Evolutionary conservation across 495 filamentous ascomycete genomes (phyloP), one percentile per base, ranked within the genome.

Genomic region (Sphaerosporella brunnea): DNA sequence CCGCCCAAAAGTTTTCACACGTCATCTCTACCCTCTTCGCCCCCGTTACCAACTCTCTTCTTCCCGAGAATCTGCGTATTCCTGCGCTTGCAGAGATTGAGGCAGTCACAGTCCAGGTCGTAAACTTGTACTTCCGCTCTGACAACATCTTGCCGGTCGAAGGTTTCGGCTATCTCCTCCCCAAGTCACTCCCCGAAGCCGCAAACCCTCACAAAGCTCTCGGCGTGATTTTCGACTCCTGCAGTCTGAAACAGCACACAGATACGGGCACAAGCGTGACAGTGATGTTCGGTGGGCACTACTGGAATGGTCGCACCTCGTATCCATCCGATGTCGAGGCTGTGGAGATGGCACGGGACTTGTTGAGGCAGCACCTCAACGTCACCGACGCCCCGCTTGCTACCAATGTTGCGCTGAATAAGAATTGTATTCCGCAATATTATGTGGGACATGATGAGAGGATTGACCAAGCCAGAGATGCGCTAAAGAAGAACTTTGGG

Each of bases 281-380:
- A 11, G 81, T 96, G 43, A 93, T 99, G 82, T 64, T 96, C 19
- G 90, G 90, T 42, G 90, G 90, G 4, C 88, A 95, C 65, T 86
- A 79, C 67, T 96, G 87, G 88, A 74, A 83, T 52, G 69, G 62
- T 35, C 62, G 69, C 20, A 61, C 64, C 11, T 37, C 57, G 0
- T 65, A 70, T 20, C 66, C 67, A 32, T 68, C 68, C 36, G 81
- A 81, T 0, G 23, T n/a, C 9, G 45, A 48, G 23, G 84, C 77
- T 18, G 64, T 76, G 23, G 53, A 56, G 1, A 79, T 87, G 71
- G 85, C 88, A 15, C 69, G 69, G 21, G 60, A 65, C 5, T 66
- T 87, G 40, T 66, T 96, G 2, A 58, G 67, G 34, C 71, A 84
- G 23, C 90, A 97, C 56, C 64, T 97, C 2, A 65, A 67, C 20